Evolutionary conservation across 2,329 filamentous ascomycete genomes (phyloP).

Genomic region (Ascosphaera acerosa): DNA sequence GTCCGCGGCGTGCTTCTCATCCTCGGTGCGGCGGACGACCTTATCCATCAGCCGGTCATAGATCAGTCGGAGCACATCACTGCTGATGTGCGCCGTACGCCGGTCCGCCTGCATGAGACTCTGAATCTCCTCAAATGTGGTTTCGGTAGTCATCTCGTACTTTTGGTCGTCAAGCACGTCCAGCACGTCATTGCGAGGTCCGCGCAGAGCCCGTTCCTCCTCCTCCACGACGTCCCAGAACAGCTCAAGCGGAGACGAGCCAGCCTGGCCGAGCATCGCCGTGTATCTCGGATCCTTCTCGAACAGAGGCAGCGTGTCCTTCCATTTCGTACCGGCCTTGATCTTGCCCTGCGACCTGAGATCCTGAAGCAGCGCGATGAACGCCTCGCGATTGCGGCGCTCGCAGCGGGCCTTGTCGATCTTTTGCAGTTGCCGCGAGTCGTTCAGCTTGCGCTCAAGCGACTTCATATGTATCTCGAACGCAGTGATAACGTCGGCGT

Average conservation of each 20-base stretch:
- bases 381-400: slow-evolving; percentile 65
- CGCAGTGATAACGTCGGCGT: slow-evolving; percentile 70
- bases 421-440: slow-evolving; percentile 70
- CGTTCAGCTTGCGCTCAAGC: slow-evolving; percentile 76
- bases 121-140: slow-evolving; percentile 70
- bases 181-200: slow-evolving; percentile 55
- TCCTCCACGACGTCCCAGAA: slow-evolving; percentile 95
- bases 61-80: slow-evolving; percentile 52
- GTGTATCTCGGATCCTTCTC: slow-evolving; percentile 61
- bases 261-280: slow-evolving; percentile 57
- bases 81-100: slow-evolving; percentile 67
- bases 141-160: slow-evolving; percentile 70
- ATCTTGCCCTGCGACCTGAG: slow-evolving; percentile 54
- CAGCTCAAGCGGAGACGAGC: slow-evolving; percentile 67
- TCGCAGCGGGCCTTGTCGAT: slow-evolving; percentile 55
- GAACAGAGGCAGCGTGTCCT: slow-evolving; percentile 46
- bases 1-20: slow-evolving; percentile 59
- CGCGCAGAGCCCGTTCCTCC: slow-evolving; percentile 67
- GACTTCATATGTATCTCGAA: slow-evolving; percentile 92
- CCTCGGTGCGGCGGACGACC: slow-evolving; percentile 53
- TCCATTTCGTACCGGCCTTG: slow-evolving; percentile 79
- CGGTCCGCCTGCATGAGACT: slow-evolving; percentile 60
- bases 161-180: slow-evolving; percentile 84
- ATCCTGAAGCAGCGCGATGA: slow-evolving; percentile 47
- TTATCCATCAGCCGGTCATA: slow-evolving; percentile 79